Evolutionary conservation across 768 basidiomycete genomes (phyloP).

Genomic region (Hemileccinum impolitum): DNA sequence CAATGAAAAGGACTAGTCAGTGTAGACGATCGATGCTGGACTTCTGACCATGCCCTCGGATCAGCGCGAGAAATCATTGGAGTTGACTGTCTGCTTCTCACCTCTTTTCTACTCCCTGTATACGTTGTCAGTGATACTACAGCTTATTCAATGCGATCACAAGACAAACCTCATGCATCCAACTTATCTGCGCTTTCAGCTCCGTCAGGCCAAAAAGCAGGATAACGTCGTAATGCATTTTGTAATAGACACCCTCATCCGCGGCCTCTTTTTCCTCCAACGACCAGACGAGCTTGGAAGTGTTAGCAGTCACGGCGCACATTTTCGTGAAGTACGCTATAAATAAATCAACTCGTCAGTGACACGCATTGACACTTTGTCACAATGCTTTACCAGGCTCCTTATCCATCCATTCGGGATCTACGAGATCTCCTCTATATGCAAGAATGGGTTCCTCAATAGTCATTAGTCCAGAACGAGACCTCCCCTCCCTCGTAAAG

Average conservation of each 20-base stretch:
- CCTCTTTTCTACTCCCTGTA: constrained; percentile 7
- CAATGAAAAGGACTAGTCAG: background rate
- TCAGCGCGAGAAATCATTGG: background rate
- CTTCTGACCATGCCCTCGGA: background rate
- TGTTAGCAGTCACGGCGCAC: constrained; percentile 10
- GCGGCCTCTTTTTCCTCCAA: background rate
- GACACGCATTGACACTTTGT: background rate
- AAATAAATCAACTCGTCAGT: background rate
- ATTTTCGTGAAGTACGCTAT: constrained; percentile 8
- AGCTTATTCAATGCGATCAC: background rate
- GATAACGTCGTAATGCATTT: constrained; percentile 31
- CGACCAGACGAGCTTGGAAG: constrained; percentile 1
- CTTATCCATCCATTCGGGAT: constrained; percentile 13
- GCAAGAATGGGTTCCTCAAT: constrained; percentile 6
- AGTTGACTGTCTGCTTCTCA: background rate
- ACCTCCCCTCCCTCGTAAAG: background rate
- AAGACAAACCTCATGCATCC: constrained; percentile 32
- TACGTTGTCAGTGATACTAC: background rate
- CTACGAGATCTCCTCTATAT: constrained; percentile 8
- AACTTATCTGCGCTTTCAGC: constrained; percentile 43
- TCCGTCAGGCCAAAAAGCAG: constrained; percentile 43
- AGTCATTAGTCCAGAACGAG: too few relatives aligned
- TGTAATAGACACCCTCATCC: constrained; percentile 11
- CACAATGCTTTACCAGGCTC: constrained; percentile 6
- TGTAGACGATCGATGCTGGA: constrained; percentile 6